These are phyloP conservation scores for Balamuthia mandrillaris DNA, from an alignment of 208 protist genomes.

Conservation along the genomic window DNA sequence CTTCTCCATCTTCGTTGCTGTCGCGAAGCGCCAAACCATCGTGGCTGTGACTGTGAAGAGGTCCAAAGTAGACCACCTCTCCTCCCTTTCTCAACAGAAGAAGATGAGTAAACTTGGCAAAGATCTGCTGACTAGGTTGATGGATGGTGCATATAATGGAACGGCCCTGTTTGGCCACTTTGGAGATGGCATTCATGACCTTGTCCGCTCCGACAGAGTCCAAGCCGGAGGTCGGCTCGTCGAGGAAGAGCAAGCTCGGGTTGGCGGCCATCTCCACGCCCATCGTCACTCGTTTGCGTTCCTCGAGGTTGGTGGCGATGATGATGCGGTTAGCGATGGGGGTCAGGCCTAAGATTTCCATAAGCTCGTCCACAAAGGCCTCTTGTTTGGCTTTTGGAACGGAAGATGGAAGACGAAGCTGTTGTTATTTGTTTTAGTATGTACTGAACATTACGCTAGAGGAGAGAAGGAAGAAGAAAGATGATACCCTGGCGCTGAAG, in stretches of 20 bases:
- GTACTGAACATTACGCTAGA: too few species aligned
- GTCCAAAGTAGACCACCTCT: neutral
- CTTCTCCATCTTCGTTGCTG: neutral
- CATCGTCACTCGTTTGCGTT: slow-evolving; percentile 58
- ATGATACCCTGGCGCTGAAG: slow-evolving; percentile 30
- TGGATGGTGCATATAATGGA: slow-evolving; percentile 38
- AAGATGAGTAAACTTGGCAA: slow-evolving; percentile 37
- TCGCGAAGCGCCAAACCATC: neutral
- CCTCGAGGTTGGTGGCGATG: too few species aligned
- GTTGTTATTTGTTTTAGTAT: too few species aligned
- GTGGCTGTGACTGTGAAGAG: neutral
- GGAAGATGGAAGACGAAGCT: neutral
- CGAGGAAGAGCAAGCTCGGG: slow-evolving; percentile 55
- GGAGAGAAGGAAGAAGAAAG: neutral
- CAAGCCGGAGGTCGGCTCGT: slow-evolving; percentile 50
- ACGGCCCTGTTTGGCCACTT: neutral
- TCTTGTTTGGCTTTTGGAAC: too few species aligned
- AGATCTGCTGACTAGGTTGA: slow-evolving; percentile 5
- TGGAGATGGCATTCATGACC: slow-evolving; percentile 24
- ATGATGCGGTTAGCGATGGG: too few species aligned
- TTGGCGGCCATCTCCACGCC: slow-evolving; percentile 59
- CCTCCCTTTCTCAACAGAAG: slow-evolving; percentile 35
- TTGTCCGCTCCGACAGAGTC: too few species aligned
- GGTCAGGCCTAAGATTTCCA: too few species aligned
- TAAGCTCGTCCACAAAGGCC: too few species aligned